Percentiles rank a stretch among this genome's conserved stretches.
phyloP scores from a whole-genome alignment of 2,329 filamentous ascomycete genomes.

The Penicillium griseofulvum region DNA sequence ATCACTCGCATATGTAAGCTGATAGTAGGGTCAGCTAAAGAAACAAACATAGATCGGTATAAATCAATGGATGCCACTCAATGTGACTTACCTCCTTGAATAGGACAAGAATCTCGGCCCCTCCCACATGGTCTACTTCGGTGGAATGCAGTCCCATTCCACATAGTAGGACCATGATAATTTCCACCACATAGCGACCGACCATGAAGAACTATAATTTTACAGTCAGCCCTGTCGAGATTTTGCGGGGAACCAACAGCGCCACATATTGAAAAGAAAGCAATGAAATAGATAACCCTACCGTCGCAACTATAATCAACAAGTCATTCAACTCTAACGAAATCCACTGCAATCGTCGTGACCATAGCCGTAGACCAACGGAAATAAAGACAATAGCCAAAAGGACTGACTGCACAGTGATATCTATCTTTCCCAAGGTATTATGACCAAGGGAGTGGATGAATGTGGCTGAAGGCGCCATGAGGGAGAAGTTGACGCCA shows the following conservation, averaged over 20 bases:
- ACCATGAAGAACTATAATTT: conserved; percentile 12
- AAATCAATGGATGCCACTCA: background rate
- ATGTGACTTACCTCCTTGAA: conserved; percentile 16
- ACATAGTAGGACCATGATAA: conserved; percentile 16
- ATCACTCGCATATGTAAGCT: conserved; percentile 19
- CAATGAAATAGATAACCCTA: conserved; percentile 3
- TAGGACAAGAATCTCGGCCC: conserved; percentile 3
- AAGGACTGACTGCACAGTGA: conserved; percentile 19
- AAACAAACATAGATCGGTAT: background rate
- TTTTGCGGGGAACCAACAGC: background rate
- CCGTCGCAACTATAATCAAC: conserved; percentile 16
- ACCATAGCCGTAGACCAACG: conserved; percentile 19
- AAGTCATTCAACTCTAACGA: conserved; percentile 18
- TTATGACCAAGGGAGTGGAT: conserved; percentile 19
- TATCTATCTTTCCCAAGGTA: conserved; percentile 20
- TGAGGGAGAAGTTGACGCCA: conserved; percentile 3
- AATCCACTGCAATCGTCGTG: conserved; percentile 12
- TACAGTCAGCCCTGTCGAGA: background rate
- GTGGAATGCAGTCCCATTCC: conserved; percentile 19
- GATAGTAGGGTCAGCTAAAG: background rate
- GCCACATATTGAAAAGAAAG: background rate
- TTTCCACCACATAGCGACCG: conserved; percentile 21
- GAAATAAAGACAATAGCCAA: conserved; percentile 9
- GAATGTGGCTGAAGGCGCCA: conserved; percentile 11
- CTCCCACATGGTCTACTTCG: conserved; percentile 13